Evolutionary conservation across 768 basidiomycete genomes (phyloP).

Genomic region (Lepiota venenata): DNA sequence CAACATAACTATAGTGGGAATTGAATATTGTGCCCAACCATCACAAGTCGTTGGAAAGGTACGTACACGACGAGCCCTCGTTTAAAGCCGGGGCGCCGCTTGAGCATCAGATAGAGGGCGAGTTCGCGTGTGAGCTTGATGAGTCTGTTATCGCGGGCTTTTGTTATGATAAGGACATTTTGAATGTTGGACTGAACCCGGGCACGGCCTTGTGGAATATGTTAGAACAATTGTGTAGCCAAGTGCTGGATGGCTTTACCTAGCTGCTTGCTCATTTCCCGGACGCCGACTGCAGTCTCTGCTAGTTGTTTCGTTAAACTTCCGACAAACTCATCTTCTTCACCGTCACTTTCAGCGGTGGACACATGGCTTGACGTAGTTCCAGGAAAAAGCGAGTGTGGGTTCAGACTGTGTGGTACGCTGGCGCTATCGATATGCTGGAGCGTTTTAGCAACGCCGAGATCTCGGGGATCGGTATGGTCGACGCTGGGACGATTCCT

Average conservation of each 20-base stretch:
- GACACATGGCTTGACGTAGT: conserved; percentile 6
- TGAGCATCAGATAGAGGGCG: conserved; percentile 93
- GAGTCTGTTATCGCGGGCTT: conserved; percentile 94
- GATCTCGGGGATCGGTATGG: conserved; percentile 24
- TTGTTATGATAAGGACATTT: conserved; percentile 92
- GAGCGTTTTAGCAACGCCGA: conserved; percentile 50
- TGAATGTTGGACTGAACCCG: conserved; percentile 90
- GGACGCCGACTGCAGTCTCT: conserved; percentile 94
- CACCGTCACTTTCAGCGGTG: conserved; percentile 37
- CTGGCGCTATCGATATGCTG: conserved; percentile 24
- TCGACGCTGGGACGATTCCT: conserved; percentile 36
- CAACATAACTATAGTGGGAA: conserved; percentile 72
- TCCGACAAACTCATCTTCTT: conserved; percentile 66
- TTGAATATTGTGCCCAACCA: conserved; percentile 3
- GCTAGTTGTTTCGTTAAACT: conserved; percentile 91
- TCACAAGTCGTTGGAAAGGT: not conserved
- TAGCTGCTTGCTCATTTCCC: conserved; percentile 98
- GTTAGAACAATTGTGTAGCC: conserved; percentile 8
- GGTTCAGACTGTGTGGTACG: conserved; percentile 14
- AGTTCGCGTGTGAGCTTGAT: conserved; percentile 94
- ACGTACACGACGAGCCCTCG: conserved; percentile 86
- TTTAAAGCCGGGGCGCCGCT: conserved; percentile 54
- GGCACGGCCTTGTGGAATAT: conserved; percentile 67
- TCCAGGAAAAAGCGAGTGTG: conserved; percentile 17
- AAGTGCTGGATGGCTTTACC: conserved; percentile 46